phyloP scores from a whole-genome alignment of 2,329 filamentous ascomycete species.

The Aspergillus novoparasiticus region DNA sequence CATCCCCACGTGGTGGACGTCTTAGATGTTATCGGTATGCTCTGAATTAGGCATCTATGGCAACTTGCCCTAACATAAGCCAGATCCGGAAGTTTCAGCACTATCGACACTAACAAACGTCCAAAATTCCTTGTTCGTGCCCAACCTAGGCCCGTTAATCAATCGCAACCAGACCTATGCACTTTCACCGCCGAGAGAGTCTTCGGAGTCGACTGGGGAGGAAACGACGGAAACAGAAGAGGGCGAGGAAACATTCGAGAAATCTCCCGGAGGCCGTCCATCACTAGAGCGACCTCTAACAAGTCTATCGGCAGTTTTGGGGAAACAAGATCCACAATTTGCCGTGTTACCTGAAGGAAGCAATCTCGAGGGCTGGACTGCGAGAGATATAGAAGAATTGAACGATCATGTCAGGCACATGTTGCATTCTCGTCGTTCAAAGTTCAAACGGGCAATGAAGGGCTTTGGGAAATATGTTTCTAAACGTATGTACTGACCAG shows the following conservation, averaged over 20 bases:
- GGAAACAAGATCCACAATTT: constrained; percentile 71
- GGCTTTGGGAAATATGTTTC: constrained; percentile 80
- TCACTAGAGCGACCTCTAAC: constrained; percentile 41
- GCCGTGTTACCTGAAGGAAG: constrained; percentile 77
- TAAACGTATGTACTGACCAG: constrained; percentile 53
- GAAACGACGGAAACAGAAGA: constrained; percentile 30
- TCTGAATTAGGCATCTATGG: neutral
- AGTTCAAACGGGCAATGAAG: constrained; percentile 76
- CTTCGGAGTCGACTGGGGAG: constrained; percentile 29
- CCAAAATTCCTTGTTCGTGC: constrained; percentile 85
- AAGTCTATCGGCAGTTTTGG: constrained; percentile 69
- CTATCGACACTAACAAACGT: constrained; percentile 84
- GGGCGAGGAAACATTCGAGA: constrained; percentile 26
- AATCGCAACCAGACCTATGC: constrained; percentile 80
- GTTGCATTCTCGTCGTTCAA: constrained; percentile 77
- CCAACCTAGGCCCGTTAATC: constrained; percentile 73
- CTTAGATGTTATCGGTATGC: constrained; percentile 68
- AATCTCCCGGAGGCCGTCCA: constrained; percentile 26
- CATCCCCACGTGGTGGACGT: constrained; percentile 66
- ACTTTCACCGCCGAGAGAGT: constrained; percentile 56
- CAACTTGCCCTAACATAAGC: neutral
- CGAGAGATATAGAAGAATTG: constrained; percentile 72
- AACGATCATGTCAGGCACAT: constrained; percentile 88
- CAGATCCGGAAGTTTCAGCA: constrained; percentile 81
- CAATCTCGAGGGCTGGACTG: constrained; percentile 72